A percentile compares a stretch with the other conserved stretches of the same genome.
Evolutionary conservation across 2,329 filamentous ascomycete species (phyloP).

Genomic region (Phialemoniopsis sp.): DNA sequence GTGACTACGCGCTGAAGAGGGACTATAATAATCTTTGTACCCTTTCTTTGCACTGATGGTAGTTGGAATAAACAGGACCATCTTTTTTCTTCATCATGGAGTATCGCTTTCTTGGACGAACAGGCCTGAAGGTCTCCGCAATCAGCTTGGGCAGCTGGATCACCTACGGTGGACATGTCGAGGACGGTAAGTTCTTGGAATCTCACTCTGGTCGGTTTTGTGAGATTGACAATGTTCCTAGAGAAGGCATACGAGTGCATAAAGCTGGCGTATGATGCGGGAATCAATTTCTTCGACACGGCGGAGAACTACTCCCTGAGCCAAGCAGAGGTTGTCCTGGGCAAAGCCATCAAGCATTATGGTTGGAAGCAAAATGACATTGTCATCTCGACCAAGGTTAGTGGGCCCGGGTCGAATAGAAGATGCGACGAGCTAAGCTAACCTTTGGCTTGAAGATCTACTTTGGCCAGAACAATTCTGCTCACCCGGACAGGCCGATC

Average conservation of each 20-base stretch:
- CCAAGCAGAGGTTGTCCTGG: constrained; percentile 47
- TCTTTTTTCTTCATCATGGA: too few species aligned
- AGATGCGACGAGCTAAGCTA: too few species aligned
- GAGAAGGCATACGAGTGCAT: constrained; percentile 49
- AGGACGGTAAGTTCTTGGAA: constrained; percentile 58
- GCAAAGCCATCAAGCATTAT: constrained; percentile 46
- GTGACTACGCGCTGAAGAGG: too few species aligned
- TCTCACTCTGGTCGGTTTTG: too few species aligned
- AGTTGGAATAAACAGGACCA: too few species aligned
- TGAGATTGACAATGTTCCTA: too few species aligned
- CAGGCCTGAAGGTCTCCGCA: constrained; percentile 69
- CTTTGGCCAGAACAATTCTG: constrained; percentile 50
- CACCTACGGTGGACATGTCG: constrained; percentile 71
- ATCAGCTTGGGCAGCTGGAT: constrained; percentile 71
- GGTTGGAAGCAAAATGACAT: constrained; percentile 50
- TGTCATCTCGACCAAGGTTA: constrained; percentile 47
- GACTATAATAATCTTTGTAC: too few species aligned
- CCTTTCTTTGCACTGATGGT: too few species aligned
- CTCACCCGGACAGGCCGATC: too few species aligned
- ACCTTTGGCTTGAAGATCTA: constrained; percentile 60
- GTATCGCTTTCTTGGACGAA: constrained; percentile 67
- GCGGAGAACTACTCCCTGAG: constrained; percentile 50
- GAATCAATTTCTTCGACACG: constrained; percentile 64
- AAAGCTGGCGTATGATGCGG: constrained; percentile 57
- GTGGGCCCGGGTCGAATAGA: too few species aligned